Evolutionary conservation across 2,329 filamentous ascomycete genomes (phyloP).

Genomic region (Beauveria varroae): DNA sequence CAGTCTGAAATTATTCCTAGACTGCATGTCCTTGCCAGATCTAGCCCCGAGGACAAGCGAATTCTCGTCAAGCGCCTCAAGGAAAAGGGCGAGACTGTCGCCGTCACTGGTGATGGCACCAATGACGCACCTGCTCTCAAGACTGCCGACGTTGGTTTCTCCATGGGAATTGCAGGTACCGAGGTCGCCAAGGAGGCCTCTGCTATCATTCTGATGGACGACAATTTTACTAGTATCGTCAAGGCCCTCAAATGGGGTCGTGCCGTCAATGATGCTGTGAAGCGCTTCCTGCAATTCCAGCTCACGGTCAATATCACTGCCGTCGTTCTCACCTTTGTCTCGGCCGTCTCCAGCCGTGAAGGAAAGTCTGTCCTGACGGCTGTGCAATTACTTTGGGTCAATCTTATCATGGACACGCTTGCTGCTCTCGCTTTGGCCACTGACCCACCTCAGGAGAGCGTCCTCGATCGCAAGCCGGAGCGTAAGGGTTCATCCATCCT

Average conservation of each 20-base stretch:
- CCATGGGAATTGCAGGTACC: conserved; percentile 77
- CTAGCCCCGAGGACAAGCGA: conserved; percentile 70
- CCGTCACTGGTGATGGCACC: conserved; percentile 76
- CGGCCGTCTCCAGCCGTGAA: conserved; percentile 62
- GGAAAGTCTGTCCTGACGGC: conserved; percentile 75
- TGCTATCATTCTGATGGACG: conserved; percentile 80
- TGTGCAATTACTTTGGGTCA: conserved; percentile 92
- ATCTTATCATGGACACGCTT: conserved; percentile 95
- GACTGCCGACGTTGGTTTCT: conserved; percentile 75
- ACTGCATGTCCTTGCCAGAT: conserved; percentile 65
- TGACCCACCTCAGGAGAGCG: conserved; percentile 75
- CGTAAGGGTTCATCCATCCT: conserved; percentile 56
- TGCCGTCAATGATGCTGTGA: conserved; percentile 69
- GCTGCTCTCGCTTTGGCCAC: conserved; percentile 83
- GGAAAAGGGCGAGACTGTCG: conserved; percentile 67
- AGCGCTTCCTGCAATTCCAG: conserved; percentile 71
- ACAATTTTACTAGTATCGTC: conserved; percentile 81
- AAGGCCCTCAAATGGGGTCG: conserved; percentile 77
- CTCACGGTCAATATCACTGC: conserved; percentile 89
- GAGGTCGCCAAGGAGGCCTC: conserved; percentile 82
- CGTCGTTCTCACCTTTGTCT: conserved; percentile 79
- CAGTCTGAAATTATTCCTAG: conserved; percentile 61
- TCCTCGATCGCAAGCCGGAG: conserved; percentile 68
- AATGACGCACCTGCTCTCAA: conserved; percentile 78
- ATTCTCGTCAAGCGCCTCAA: conserved; percentile 65